phyloP scores from a whole-genome alignment of 2,329 filamentous ascomycete genomes.

The Magnaporthiopsis rhizophila region DNA sequence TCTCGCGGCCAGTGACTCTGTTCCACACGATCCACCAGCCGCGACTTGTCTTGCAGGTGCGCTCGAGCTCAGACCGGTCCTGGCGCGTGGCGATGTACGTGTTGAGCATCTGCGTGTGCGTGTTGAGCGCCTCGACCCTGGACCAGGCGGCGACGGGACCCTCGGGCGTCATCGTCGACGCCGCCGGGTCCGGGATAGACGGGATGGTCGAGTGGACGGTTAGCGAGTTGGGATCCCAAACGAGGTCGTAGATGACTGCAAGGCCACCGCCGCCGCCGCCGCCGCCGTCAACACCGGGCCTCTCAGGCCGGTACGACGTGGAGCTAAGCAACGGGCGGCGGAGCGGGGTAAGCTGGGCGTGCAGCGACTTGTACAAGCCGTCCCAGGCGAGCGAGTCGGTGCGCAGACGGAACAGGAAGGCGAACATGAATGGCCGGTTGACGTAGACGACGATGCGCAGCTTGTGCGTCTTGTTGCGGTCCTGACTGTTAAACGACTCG shows the following conservation, averaged over 20 bases:
- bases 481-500: constrained; percentile 34
- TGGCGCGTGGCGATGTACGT: constrained; percentile 40
- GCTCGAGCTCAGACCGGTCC: constrained; percentile 41
- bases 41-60: constrained; percentile 57
- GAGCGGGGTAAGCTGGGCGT: constrained; percentile 52
- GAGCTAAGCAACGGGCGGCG: constrained; percentile 48
- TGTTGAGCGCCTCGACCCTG: constrained; percentile 54
- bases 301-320: constrained; percentile 48
- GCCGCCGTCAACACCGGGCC: constrained; percentile 27
- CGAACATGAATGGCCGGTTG: constrained; percentile 68
- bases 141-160: constrained; percentile 36
- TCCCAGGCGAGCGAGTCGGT: constrained; percentile 51
- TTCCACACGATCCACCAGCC: constrained; percentile 68
- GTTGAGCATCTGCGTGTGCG: constrained; percentile 56
- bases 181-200: constrained; percentile 48
- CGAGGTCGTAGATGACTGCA: constrained; percentile 49
- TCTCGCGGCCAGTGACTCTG: constrained; percentile 36
- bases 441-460: constrained; percentile 66
- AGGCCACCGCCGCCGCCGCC: constrained; percentile 11
- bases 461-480: constrained; percentile 45
- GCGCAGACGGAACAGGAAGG: constrained; percentile 59
- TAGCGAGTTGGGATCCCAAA: constrained; percentile 51
- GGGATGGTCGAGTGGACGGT: constrained; percentile 57
- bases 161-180: constrained; percentile 11
- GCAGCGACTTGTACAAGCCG: constrained; percentile 50